Evolutionary conservation across 352 stramenopile genomes (phyloP), one percentile per base, ranked within the genome.

Genomic region (Blastocystis sp.): DNA sequence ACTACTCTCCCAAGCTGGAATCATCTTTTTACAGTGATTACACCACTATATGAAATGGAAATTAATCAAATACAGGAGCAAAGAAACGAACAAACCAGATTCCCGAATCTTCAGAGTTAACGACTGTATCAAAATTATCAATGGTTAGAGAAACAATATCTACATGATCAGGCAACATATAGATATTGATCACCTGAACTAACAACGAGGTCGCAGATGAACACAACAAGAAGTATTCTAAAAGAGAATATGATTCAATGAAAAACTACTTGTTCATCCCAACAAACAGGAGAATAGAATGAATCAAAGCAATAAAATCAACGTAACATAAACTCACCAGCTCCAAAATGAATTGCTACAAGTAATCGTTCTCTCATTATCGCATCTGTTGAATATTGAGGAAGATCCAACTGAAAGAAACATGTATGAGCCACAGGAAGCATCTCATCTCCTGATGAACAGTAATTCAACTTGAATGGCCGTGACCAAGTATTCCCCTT

Each of bases 371-470:
- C 92, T 29, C 90, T 91, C 93, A 97, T 97, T 58, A 92, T 92
- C 32, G 95, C 92, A 52, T 93, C 90, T 1, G 93, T 96, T 42
- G 91, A 94, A 89, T 97, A 97, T 16, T 93, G 92, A 46, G 94
- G 94, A 35, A 97, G 88, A 88, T 97, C 94, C 67, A 97, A 91
- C 27, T 92, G 95, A 89, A 97, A 97, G 90, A 97, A 97, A 89
- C 94, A 97, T 56, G 94, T 97, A 90, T 97, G 94, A 46, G 93
- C 94, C 6, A 97, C 92, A 0, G 93, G 93, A 24, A 97, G 88
- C 51, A 92, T 93, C 63, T 90, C 90, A 88, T 96, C 93, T 24
- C 93, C 92, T 0, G 92, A 93, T 57, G 91, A 90, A 87, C 94
- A 95, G 71, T 94, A 94, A 32, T 91, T 95, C n/a, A 97, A 83